Conservation (phyloP, 345 rosid species). For the Gossypium ekmanianum region DNA sequence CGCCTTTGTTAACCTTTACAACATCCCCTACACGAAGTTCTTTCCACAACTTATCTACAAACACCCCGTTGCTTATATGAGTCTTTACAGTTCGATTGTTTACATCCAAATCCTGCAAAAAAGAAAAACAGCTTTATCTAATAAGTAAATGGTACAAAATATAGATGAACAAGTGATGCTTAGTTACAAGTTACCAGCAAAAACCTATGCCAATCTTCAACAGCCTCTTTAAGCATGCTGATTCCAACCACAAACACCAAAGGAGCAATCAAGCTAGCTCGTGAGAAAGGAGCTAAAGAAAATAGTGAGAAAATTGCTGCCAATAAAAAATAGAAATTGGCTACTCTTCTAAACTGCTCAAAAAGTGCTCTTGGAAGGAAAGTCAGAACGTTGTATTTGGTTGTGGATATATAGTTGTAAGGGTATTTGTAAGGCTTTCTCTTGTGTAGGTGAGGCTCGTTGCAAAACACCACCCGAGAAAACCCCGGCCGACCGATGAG, state of each 20-base stretch:
- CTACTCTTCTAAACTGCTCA: conserved; percentile 80
- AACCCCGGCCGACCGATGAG: conserved; percentile 38
- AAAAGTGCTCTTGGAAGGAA: conserved; percentile 68
- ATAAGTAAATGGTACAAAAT: not conserved
- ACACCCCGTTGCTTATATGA: conserved; percentile 43
- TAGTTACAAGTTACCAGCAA: conserved; percentile 9
- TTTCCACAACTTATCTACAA: conserved; percentile 48
- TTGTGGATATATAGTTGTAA: conserved; percentile 55
- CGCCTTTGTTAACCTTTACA: conserved; percentile 54
- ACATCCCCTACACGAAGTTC: conserved; percentile 59
- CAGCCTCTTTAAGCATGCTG: conserved; percentile 67
- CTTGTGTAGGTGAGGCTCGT: conserved; percentile 43
- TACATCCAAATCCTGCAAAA: conserved; percentile 47
- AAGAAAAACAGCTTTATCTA: not conserved
- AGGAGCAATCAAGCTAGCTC: conserved; percentile 50
- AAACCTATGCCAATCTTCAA: conserved; percentile 75
- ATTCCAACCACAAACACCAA: conserved; percentile 61
- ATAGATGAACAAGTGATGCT: not conserved
- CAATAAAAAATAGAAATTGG: conserved; percentile 64
- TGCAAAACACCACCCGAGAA: conserved; percentile 50
- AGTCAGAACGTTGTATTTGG: conserved; percentile 49
- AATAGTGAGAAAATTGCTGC: conserved; percentile 48
- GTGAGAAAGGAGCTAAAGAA: conserved; percentile 43
- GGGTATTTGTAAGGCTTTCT: conserved; percentile 41
- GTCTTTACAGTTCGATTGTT: conserved; percentile 43